phyloP scores from a whole-genome alignment of 1,139 yeast species.

The Pichia inconspicua region DNA sequence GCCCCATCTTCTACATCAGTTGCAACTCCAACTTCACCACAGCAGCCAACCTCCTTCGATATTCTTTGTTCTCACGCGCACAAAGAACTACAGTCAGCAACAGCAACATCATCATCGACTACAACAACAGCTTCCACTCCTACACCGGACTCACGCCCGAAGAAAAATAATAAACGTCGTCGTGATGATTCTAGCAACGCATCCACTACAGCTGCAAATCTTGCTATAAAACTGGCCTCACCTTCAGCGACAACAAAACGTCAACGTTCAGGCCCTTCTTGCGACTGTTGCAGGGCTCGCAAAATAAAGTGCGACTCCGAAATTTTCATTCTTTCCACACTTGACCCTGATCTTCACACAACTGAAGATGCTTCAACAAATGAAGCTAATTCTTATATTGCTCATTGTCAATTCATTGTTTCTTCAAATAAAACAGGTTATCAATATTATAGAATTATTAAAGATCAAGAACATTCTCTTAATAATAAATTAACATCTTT shows the following conservation, averaged over 20 bases:
- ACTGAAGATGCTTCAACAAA: too few species aligned
- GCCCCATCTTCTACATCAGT: neutral
- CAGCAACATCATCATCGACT: neutral
- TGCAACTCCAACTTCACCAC: constrained; percentile 4
- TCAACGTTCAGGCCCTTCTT: constrained; percentile 68
- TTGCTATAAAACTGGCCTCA: constrained; percentile 25
- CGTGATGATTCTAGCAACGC: neutral
- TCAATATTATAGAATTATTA: constrained; percentile 24
- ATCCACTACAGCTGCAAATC: constrained; percentile 1
- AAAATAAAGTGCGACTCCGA: constrained; percentile 73
- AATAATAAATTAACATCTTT: constrained; percentile 16
- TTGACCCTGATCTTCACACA: constrained; percentile 14
- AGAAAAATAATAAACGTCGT: too few species aligned
- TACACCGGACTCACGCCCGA: neutral
- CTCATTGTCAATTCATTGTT: constrained; percentile 25
- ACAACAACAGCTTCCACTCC: neutral
- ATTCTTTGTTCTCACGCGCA: constrained; percentile 11
- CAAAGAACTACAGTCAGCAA: constrained; percentile 4
- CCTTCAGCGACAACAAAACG: constrained; percentile 26
- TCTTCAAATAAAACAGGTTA: constrained; percentile 16
- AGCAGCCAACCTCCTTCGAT: neutral
- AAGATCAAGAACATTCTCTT: constrained; percentile 13
- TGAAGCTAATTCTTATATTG: constrained; percentile 19
- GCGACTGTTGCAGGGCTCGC: constrained; percentile 64
- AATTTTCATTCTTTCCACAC: constrained; percentile 30